Base-by-base conservation (phyloP, 2,329 filamentous ascomycete genomes). In the Aspergillus pseudotamarii region DNA sequence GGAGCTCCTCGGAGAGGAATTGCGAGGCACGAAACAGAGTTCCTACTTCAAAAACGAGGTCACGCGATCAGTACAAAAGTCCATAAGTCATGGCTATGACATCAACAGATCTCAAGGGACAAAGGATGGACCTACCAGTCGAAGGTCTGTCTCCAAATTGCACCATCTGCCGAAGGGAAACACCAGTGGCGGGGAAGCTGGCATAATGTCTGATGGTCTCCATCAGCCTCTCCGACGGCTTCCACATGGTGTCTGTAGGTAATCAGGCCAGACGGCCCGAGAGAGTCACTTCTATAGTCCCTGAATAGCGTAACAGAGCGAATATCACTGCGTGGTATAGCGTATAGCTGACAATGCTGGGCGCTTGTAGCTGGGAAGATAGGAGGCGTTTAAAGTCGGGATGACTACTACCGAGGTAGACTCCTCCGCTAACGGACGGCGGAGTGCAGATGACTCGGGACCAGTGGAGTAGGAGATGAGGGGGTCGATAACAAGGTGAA, bases 141-240 rank as follows among this genome's bases (percentile, higher is more conserved):
- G 94, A 97, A 59, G 94, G 94, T 78, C 89, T 92, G 83, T 97
- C 93, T 76, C 94, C 94, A 79, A 98, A 98, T 80, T 98, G 94
- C 63, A 98, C 94, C 95, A 99, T 99, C 85, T 99, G 95, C 78
- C 95, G 88, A 80, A 99, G 85, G 78, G 94, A 97, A 73, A 96
- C 92, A 74, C 95, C 95, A 16, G 95, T 99, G 65, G 95, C 95
- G 69, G 95, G 95, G 80, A 98, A 99, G 81, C 89, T 93, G 79
- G 93, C 92, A 86, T 97, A 97, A 82, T 97, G 93, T 80, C 91
- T 89, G 89, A 97, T 97, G 84, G 91, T 97, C 73, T 95, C 91
- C 92, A 97, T 95, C 89, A 98, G 82, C 82, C 88, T 87, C 80
- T 94, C 91, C 67, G 91, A 91, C 78, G 90, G 91, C 84, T 90